Evolutionary conservation across 345 rosid genomes (phyloP), one percentile per base, ranked within the genome.

Genomic region (Sonneratia alba): DNA sequence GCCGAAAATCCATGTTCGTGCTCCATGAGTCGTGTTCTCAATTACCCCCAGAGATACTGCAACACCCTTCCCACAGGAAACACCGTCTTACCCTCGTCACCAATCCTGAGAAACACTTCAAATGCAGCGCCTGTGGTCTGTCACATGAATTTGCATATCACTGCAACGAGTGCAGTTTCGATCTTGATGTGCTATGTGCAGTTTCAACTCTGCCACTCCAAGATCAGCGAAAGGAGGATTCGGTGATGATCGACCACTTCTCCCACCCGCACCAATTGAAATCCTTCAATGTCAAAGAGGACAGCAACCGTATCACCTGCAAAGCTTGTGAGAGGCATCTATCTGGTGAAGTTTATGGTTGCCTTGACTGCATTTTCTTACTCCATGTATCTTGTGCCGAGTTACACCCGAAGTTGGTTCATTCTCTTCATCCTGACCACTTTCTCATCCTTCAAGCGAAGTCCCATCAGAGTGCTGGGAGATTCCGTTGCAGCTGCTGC

Each of bases 331-430:
- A 37, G 32, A 27, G 21, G 64, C 15, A 22, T 15, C 36, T 70
- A 27, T 51, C 65, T 0, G 47, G 49, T 37, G 42, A 70, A 70
- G 37, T n/a, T n/a, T 70, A 70, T 21, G 72, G 72, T 37, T 70
- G 47, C 27, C 72, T 42, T 14, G 48, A 56, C 19, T 53, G 66
- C 72, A 34, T 42, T 36, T 70, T 34, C 66, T 70, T 70, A 48
- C 43, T 70, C 34, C 72, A 70, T 40, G 15, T 24, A 40, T 37
- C 47, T 24, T 70, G 65, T 21, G 15, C 37, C 27, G 56, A 68
- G 18, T 53, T 68, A 42, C 36, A 48, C 71, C 6, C 9, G 36
- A 37, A 68, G 22, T 27, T 69, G 10, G 22, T 16, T 15, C 59
- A 48, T 24, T 47, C 37, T 2, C 71, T 69, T 37, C 24, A 69